Conservation (phyloP, 2,329 filamentous ascomycete genomes). For the Pleomassaria siparia region DNA sequence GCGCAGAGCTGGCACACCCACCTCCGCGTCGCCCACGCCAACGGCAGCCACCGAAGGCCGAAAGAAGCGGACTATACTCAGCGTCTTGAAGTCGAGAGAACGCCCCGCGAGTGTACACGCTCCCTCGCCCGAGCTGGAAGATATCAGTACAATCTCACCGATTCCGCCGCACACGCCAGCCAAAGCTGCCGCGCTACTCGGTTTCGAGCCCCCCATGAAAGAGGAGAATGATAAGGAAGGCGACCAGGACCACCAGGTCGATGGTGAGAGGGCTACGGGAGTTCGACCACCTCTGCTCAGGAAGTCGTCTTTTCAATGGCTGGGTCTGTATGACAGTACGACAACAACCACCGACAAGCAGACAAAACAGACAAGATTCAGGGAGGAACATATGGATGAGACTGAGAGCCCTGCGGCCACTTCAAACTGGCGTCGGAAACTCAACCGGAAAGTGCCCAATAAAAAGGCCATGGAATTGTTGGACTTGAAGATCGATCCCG, state of each 20-base stretch:
- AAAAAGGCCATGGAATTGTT: not conserved
- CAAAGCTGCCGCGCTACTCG: not conserved
- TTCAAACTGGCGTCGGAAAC: not conserved
- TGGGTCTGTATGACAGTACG: too few species aligned
- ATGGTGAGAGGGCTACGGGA: not conserved
- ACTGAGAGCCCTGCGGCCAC: not conserved
- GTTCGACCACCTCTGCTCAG: not conserved
- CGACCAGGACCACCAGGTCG: too few species aligned
- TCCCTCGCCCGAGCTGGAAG: not conserved
- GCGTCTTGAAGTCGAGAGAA: not conserved
- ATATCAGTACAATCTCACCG: not conserved
- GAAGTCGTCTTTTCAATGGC: not conserved
- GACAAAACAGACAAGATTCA: not conserved
- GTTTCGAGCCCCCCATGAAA: not conserved
- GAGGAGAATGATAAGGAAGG: not conserved
- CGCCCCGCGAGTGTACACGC: not conserved
- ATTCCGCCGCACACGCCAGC: not conserved
- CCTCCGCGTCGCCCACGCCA: not conserved
- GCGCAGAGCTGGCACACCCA: not conserved
- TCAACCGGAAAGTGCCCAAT: not conserved
- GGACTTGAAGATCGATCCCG: not conserved
- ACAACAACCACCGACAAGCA: not conserved
- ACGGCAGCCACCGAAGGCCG: not conserved
- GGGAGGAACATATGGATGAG: conserved; percentile 1
- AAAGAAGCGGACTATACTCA: not conserved